phyloP scores from a whole-genome alignment of 1,284 basidiomycete genomes.

The Pseudozyma flocculosa region DNA sequence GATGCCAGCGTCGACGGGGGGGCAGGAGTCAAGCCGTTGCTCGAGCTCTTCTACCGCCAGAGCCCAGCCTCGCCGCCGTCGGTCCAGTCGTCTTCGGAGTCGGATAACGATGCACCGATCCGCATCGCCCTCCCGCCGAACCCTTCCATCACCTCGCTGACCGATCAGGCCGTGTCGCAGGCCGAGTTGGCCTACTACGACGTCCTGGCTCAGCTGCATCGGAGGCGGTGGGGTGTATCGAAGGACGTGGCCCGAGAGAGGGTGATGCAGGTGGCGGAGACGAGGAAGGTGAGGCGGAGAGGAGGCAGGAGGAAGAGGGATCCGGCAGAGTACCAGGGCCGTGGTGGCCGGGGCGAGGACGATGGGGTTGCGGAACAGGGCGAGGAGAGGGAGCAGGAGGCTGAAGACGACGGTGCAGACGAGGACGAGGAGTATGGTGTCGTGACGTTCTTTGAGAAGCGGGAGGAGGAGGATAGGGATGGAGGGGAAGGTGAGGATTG shows the following conservation, averaged over 20 bases:
- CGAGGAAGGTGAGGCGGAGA: slow-evolving; percentile 63
- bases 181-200: slow-evolving; percentile 43
- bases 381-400: neutral
- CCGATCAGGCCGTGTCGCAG: slow-evolving; percentile 15
- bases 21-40: slow-evolving; percentile 5
- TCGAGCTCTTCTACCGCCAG: slow-evolving; percentile 25
- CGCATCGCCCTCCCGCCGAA: no score
- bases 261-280: slow-evolving; percentile 65
- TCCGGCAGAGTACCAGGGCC: slow-evolving; percentile 38
- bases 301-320: slow-evolving; percentile 17
- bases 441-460: no score
- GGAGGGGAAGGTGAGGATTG: neutral
- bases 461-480: neutral
- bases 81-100: no score
- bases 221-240: slow-evolving; percentile 59
- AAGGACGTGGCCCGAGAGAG: no score
- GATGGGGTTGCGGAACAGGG: slow-evolving; percentile 15
- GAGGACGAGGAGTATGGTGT: slow-evolving; percentile 7
- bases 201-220: slow-evolving; percentile 52
- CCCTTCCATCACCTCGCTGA: slow-evolving; percentile 11
- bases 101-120: no score
- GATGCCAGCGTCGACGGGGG: neutral
- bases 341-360: slow-evolving; percentile 33
- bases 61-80: neutral
- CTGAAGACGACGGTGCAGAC: slow-evolving; percentile 5